phyloP scores from a whole-genome alignment of 352 stramenopile species.

The Halophytophthora polymorphica region DNA sequence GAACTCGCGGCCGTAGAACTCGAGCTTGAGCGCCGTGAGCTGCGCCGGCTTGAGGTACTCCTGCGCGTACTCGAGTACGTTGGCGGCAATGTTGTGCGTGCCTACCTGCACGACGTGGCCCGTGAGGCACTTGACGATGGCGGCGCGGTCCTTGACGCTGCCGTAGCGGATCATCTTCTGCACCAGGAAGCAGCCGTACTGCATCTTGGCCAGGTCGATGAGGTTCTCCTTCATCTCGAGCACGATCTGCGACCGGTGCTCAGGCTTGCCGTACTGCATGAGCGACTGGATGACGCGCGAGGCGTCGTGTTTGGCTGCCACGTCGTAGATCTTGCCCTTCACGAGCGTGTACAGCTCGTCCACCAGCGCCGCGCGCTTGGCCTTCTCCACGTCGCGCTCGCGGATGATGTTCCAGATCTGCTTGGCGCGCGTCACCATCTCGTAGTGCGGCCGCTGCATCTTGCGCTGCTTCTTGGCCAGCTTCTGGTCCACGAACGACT shows the following conservation, averaged over 20 bases:
- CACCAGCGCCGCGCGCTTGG: conserved; percentile 81
- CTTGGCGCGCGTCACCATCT: conserved; percentile 92
- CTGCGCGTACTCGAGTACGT: conserved; percentile 91
- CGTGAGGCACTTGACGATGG: conserved; percentile 90
- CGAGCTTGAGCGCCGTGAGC: conserved; percentile 81
- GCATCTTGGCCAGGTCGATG: conserved; percentile 93
- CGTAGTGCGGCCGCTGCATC: conserved; percentile 92
- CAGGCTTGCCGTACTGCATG: conserved; percentile 91
- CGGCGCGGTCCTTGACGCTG: conserved; percentile 67
- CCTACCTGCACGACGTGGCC: conserved; percentile 91
- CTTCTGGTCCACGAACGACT: conserved; percentile 86
- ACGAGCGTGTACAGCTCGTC: conserved; percentile 91
- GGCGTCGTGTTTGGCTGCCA: conserved; percentile 95
- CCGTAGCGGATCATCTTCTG: conserved; percentile 97
- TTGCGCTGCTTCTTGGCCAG: conserved; percentile 92
- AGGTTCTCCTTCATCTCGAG: conserved; percentile 91
- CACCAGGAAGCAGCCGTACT: conserved; percentile 97
- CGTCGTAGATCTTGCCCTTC: conserved; percentile 93
- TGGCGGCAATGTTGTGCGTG: conserved; percentile 93
- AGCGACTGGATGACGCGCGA: conserved; percentile 94
- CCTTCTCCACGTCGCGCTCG: conserved; percentile 79
- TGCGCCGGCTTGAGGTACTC: conserved; percentile 85
- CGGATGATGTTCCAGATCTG: conserved; percentile 96
- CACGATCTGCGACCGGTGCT: conserved; percentile 87
- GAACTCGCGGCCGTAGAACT: conserved; percentile 90